Percentiles rank a stretch among this genome's conserved stretches.
These are phyloP conservation scores for Cordyceps javanica DNA, from an alignment of 2,329 filamentous ascomycete genomes.

Conservation along the genomic window DNA sequence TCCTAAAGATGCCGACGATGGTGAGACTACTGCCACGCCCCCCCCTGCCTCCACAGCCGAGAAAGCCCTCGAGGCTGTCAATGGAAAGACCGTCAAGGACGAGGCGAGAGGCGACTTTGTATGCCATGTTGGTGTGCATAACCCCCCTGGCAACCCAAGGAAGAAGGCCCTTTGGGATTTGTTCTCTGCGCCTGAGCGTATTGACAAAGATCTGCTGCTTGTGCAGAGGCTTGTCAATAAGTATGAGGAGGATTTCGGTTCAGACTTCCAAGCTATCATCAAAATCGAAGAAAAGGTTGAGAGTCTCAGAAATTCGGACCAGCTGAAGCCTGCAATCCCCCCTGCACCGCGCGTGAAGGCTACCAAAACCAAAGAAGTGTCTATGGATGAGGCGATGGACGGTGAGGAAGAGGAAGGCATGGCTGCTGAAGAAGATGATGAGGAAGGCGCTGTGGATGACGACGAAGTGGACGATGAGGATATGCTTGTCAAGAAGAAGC, in stretches of 20 bases:
- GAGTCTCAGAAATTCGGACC: conserved; percentile 67
- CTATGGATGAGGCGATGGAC: conserved; percentile 56
- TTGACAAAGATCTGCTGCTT: conserved; percentile 82
- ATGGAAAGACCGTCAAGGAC: conserved; percentile 95
- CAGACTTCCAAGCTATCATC: conserved; percentile 66
- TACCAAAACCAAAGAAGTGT: conserved; percentile 54
- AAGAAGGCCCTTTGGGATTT: conserved; percentile 97
- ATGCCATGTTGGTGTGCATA: conserved; percentile 94
- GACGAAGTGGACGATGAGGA: conserved; percentile 89
- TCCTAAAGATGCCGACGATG: conserved; percentile 61
- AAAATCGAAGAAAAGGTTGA: conserved; percentile 87
- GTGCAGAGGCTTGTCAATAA: conserved; percentile 77
- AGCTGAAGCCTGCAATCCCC: conserved; percentile 61
- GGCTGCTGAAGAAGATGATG: conserved; percentile 80
- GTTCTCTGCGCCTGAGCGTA: conserved; percentile 88
- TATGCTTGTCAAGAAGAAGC: conserved; percentile 88
- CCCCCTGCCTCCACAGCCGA: conserved; percentile 60
- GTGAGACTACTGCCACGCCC: conserved; percentile 49
- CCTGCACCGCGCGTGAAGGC: conserved; percentile 52
- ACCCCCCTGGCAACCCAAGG: conserved; percentile 74
- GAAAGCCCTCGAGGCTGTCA: conserved; percentile 87
- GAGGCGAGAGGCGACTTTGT: conserved; percentile 92
- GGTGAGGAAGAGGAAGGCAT: conserved; percentile 63
- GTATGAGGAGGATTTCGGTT: conserved; percentile 77
- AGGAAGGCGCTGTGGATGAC: conserved; percentile 70